Evolutionary conservation across 225 moss, liverwort and hornwort genomes (phyloP).

Genomic region (Straminergon stramineum): DNA sequence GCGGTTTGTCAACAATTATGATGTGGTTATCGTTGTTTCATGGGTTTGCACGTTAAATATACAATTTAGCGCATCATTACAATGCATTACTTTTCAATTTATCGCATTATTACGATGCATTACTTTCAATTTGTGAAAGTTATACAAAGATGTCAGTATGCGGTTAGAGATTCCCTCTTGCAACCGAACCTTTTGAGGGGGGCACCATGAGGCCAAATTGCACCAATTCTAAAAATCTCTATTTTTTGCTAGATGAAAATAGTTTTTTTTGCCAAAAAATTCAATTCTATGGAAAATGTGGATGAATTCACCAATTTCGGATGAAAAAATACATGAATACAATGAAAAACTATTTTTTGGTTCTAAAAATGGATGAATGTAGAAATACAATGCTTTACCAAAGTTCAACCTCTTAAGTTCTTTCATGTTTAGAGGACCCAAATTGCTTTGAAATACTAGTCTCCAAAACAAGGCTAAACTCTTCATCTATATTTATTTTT

Average conservation of each 20-base stretch:
- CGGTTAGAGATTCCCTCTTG: rapidly evolving
- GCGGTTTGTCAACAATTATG: too few relatives aligned
- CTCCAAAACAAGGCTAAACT: too few relatives aligned
- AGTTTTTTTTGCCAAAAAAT: not conserved
- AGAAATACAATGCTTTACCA: not conserved
- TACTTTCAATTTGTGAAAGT: too few relatives aligned
- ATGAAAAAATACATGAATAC: not conserved
- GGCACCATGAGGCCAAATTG: not conserved
- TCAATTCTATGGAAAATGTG: not conserved
- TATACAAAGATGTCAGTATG: not conserved
- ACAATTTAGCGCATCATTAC: too few relatives aligned
- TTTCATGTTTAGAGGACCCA: too few relatives aligned
- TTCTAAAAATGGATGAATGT: not conserved
- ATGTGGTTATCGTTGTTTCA: too few relatives aligned
- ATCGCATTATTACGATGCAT: too few relatives aligned
- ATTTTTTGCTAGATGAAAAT: not conserved
- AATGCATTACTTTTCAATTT: too few relatives aligned
- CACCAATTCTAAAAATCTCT: not conserved
- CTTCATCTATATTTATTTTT: too few relatives aligned
- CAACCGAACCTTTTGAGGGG: not conserved
- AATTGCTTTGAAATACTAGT: too few relatives aligned
- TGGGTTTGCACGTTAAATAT: too few relatives aligned
- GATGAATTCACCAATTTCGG: not conserved
- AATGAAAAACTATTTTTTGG: not conserved
- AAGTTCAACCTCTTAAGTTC: too few relatives aligned